These are phyloP conservation scores for Euryodendron excelsum DNA, from an alignment of 148 eudicot species.

Conservation along the genomic window DNA sequence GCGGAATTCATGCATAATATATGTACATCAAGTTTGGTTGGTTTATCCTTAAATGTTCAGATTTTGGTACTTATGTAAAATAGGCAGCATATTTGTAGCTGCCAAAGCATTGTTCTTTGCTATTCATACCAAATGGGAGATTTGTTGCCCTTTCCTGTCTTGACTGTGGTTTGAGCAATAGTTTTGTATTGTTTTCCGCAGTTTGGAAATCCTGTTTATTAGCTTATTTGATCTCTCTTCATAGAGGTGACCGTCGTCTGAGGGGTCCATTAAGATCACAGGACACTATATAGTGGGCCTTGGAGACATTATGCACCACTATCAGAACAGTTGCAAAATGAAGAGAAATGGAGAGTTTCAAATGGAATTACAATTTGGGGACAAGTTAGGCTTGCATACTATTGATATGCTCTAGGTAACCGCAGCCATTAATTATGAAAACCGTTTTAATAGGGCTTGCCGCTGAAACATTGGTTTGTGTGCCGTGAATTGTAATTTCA, in stretches of 20 bases:
- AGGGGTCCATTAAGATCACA: no score
- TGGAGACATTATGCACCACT: not conserved
- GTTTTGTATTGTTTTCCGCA: not conserved
- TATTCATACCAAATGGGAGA: not conserved
- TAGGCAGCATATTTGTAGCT: not conserved
- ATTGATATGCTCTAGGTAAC: no score
- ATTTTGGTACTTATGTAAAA: not conserved
- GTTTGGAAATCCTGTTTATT: not conserved
- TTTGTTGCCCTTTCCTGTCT: not conserved
- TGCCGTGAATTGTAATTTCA: no score
- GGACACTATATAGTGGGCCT: no score
- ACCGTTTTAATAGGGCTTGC: no score
- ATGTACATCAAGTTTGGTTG: slow-evolving; percentile 17
- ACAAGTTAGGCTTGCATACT: no score
- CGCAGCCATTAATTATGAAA: no score
- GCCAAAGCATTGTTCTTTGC: not conserved
- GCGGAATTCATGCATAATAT: not conserved
- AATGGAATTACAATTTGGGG: no score
- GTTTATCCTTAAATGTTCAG: not conserved
- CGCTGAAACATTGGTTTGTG: no score
- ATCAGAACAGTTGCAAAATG: not conserved
- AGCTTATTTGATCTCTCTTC: not conserved
- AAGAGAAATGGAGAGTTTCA: not conserved
- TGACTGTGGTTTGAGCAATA: not conserved
- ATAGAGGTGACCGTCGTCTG: not conserved